Evolutionary conservation across 179 eudicot species (phyloP), one percentile per base, ranked within the genome.

Genomic region (Beta corolliflora): DNA sequence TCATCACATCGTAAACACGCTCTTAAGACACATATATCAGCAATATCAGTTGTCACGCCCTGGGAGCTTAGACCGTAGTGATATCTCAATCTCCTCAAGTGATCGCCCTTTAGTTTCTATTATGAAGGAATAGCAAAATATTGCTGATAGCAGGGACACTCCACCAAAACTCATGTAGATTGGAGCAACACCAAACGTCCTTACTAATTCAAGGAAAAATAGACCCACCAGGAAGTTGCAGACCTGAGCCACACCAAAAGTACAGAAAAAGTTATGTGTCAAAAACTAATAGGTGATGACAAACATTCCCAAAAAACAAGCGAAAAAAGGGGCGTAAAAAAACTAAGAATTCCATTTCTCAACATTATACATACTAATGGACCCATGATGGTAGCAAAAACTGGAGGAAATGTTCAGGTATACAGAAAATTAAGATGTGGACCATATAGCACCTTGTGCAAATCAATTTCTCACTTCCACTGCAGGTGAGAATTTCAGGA

Each of bases 31-130:
- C 70, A 18, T 45, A 45, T 25, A 71, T 72, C 18, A 36, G 73
- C 29, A 46, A 63, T 54, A 45, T 89, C 85, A 87, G 75, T 83
- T 69, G 55, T 87, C 91, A 29, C 84, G 60, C 23, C 70, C 82
- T 0, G 81, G 76, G 67, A 79, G 84, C 73, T 85, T 76, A 61
- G 92, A 75, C 80, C 85, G 88, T 23, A 92, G 75, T 19, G 94
- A 91, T 84, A 88, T 84, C 85, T 93, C 97, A 46, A 94, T 94
- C 82, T 91, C 93, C 86, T 94, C 98, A 46, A 94, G 95, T 25
- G 98, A 94, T 65, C 95, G 91, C 25, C 98, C 98, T 89, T 87
- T 90, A n/a, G 98, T 94, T 88, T 94, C 97, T n/a, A 93, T 89
- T 16, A 88, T 79, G 71, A 83, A 88, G 68, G 68, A 81, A 53